Conservation (phyloP, 2,329 filamentous ascomycete genomes). For the Ceratocystis albifundus region DNA sequence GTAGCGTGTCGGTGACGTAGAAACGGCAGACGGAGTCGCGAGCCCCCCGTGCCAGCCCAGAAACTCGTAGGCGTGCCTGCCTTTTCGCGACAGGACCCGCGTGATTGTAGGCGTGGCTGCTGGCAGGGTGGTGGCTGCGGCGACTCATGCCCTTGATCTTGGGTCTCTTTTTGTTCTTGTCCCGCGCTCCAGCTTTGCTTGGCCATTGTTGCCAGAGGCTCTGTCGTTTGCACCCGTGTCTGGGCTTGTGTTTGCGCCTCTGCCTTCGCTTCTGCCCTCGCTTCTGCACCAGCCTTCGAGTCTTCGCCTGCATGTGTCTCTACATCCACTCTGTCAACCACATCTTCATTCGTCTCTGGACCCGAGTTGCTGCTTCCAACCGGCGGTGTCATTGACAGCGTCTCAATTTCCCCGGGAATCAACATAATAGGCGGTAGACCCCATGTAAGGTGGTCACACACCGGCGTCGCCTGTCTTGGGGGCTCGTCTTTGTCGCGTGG, state of each 20-base stretch:
- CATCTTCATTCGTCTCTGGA: not conserved
- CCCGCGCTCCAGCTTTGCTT: not conserved
- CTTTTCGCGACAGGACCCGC: not conserved
- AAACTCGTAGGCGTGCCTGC: not conserved
- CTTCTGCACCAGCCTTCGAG: not conserved
- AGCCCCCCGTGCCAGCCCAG: not conserved
- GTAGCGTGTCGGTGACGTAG: conserved; percentile 3
- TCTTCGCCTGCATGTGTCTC: not conserved
- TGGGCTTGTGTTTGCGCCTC: not conserved
- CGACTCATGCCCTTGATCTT: not conserved
- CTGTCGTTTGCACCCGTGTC: not conserved
- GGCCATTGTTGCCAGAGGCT: not conserved
- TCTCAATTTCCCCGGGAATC: not conserved
- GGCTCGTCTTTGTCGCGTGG: not conserved
- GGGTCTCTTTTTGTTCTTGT: not conserved
- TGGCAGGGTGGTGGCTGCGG: not conserved
- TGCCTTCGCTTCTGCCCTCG: not conserved
- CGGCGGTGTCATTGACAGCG: not conserved
- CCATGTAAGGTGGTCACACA: conserved; percentile 4
- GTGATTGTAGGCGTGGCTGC: not conserved
- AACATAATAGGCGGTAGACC: conserved; percentile 3
- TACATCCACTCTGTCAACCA: not conserved
- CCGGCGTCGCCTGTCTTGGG: not conserved
- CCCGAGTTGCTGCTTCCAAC: not conserved
- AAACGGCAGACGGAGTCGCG: conserved; percentile 8